Evolutionary conservation across 2,329 filamentous ascomycete species (phyloP), one percentile per base, ranked within the genome.

Genomic region (Paramyrothecium roridum): DNA sequence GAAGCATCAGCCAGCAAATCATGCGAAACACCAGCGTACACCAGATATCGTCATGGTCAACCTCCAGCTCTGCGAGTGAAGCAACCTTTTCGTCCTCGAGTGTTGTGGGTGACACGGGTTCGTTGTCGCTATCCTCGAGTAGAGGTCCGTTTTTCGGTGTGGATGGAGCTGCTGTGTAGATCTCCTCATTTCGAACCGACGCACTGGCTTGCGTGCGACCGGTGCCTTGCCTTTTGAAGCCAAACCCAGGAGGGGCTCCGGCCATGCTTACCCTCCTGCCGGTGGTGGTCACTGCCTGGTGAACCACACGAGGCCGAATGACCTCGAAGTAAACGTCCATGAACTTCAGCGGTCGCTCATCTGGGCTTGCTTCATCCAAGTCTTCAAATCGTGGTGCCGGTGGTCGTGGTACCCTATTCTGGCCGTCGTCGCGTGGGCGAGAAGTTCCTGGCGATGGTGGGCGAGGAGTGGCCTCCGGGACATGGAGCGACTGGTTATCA

Each of bases 1-100:
- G 81, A 57, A 84, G 66, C 67, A 80, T 73, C 52, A 84, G 66
- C 82, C 81, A 84, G 63, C 80, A 83, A 22, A 84, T 71, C 81
- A 84, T 84, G 23, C 81, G 70, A 58, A 84, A 80, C 3, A 83
- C 73, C 19, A 84, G 67, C 8, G 76, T 78, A 59, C 79, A 80
- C 81, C 81, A 84, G n/a, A 82, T 75, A 8, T 76, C 72, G 47
- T 74, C 71, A 47, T 71, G 66, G n/a, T 64, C 65, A 13, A 65
- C 66, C 6, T 57, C 53, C 51, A 66, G 56, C 2, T 62, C 54
- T 10, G 63, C 61, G 40, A 71, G 59, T 33, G 52, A 47, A 45
- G 50, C 52, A 8, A 47, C 33, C 10, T 52, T 54, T 6, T 26
- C 49, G 13, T 54, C 40, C 19, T 52, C 51, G 7, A 19, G 22